Evolutionary conservation across 306 rosid genomes (phyloP).

Genomic region (Glycine tomentella): DNA sequence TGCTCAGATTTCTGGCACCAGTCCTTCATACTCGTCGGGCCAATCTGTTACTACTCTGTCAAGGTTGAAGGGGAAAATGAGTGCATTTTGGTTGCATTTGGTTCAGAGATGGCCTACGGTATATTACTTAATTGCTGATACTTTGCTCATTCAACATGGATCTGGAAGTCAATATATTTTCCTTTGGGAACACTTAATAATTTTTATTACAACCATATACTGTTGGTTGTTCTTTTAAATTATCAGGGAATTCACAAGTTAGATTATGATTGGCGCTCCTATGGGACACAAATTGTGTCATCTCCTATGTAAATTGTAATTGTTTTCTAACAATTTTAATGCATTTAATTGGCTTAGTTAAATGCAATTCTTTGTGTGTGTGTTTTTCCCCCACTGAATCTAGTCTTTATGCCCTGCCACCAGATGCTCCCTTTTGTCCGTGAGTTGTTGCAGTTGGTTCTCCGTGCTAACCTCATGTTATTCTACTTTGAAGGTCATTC

Average conservation of each 20-base stretch:
- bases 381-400: conserved; percentile 29
- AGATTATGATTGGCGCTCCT: not conserved
- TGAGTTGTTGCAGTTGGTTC: conserved; percentile 81
- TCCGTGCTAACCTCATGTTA: conserved; percentile 97
- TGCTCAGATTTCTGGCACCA: conserved; percentile 44
- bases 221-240: conserved; percentile 5
- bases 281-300: not conserved
- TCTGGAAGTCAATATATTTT: conserved; percentile 22
- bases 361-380: not conserved
- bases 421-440: conserved; percentile 93
- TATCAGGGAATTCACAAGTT: conserved; percentile 27
- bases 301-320: not conserved
- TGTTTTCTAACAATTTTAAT: conserved; percentile 5
- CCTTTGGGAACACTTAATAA: not conserved
- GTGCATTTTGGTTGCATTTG: conserved; percentile 66
- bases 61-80: conserved; percentile 66
- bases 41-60: conserved; percentile 55
- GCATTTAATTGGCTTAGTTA: conserved; percentile 14
- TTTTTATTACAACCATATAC: not conserved
- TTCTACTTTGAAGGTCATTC: conserved; percentile 96
- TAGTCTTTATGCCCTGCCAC: conserved; percentile 41
- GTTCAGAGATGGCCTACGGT: conserved; percentile 92
- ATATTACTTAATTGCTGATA: conserved; percentile 29
- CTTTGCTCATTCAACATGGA: conserved; percentile 28
- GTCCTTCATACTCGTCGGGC: conserved; percentile 53